These are phyloP conservation scores for Medicago arabica DNA, from an alignment of 306 rosid species.

Conservation along the genomic window DNA sequence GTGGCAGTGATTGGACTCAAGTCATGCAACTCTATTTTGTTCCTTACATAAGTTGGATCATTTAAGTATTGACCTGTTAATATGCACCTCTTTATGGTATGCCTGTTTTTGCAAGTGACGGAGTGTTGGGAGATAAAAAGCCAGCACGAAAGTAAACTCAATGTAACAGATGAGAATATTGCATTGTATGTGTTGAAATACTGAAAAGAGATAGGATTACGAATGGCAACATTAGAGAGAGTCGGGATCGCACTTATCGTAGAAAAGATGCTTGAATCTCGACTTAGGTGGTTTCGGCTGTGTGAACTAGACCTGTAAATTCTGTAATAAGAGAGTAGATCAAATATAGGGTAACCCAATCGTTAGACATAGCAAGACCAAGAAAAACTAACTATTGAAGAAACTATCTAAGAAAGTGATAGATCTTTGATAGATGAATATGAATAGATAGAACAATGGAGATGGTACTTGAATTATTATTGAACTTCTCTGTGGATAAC, in stretches of 20 bases:
- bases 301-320: neutral
- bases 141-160: too few species aligned
- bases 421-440: too few species aligned
- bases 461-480: too few species aligned
- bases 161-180: neutral
- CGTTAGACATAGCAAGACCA: neutral
- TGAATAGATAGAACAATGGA: too few species aligned
- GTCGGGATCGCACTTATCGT: neutral
- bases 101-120: neutral
- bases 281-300: neutral
- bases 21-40: neutral
- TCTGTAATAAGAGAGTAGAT: neutral
- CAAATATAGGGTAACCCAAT: neutral
- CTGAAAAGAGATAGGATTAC: too few species aligned
- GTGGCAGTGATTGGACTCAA: neutral
- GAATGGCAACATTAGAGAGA: neutral
- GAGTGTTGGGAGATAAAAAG: too few species aligned
- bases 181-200: neutral
- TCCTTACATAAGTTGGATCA: neutral
- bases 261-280: neutral
- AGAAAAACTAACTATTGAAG: neutral
- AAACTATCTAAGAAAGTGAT: neutral
- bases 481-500: too few species aligned
- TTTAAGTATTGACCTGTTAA: slow-evolving; percentile 1
- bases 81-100: neutral